These are phyloP conservation scores for Sonneratia caseolaris DNA, from an alignment of 345 rosid species.

Conservation along the genomic window DNA sequence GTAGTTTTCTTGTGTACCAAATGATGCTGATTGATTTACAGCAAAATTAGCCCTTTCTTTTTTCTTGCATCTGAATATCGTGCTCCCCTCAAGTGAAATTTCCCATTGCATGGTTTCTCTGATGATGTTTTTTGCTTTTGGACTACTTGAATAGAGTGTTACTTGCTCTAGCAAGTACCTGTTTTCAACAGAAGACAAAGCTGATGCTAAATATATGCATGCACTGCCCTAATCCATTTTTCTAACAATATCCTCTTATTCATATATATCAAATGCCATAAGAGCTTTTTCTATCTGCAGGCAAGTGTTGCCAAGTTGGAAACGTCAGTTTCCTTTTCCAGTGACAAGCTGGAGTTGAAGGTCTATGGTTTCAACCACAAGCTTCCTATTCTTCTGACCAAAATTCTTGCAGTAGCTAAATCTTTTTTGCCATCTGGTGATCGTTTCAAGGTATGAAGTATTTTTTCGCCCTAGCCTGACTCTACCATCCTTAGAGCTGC, in stretches of 20 bases:
- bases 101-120: neutral
- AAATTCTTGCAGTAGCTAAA: slow-evolving; percentile 52
- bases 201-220: neutral
- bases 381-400: slow-evolving; percentile 62
- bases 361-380: slow-evolving; percentile 90
- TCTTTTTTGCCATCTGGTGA: slow-evolving; percentile 70
- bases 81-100: neutral
- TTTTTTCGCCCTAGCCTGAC: neutral
- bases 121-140: neutral
- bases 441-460: slow-evolving; percentile 59
- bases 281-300: slow-evolving; percentile 31
- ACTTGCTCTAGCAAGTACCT: neutral
- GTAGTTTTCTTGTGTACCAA: neutral
- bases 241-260: neutral
- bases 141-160: neutral
- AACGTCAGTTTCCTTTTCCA: slow-evolving; percentile 52
- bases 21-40: neutral
- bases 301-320: slow-evolving; percentile 92
- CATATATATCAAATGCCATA: neutral
- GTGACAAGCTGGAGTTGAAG: slow-evolving; percentile 84
- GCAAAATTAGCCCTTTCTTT: neutral
- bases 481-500: neutral
- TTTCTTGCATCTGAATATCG: neutral
- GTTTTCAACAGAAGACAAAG: neutral
- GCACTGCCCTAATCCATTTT: neutral